Percentiles rank a stretch among this genome's conserved stretches.
phyloP scores from a whole-genome alignment of 345 rosid genomes.

The Linum tenue region DNA sequence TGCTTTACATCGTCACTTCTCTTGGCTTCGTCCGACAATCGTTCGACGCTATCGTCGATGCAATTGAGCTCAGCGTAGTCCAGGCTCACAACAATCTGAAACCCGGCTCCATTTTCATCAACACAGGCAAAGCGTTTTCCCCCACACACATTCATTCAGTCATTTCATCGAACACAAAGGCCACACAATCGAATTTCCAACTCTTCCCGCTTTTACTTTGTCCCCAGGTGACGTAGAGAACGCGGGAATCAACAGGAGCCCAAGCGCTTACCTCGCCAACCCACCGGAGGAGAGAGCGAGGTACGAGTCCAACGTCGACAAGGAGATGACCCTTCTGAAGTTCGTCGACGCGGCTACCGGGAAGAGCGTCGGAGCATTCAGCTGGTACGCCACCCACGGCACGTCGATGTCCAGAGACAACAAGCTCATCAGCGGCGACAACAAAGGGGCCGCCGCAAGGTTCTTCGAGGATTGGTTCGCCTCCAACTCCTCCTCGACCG shows the following conservation, averaged over 20 bases:
- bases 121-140: conserved; percentile 18
- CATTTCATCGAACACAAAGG: not conserved
- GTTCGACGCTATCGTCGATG: conserved; percentile 42
- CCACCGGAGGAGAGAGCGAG: conserved; percentile 40
- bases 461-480: conserved; percentile 50
- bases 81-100: conserved; percentile 45
- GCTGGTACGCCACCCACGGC: conserved; percentile 55
- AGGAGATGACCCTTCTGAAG: conserved; percentile 44
- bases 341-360: conserved; percentile 22
- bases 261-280: conserved; percentile 44
- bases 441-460: conserved; percentile 58
- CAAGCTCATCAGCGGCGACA: conserved; percentile 52
- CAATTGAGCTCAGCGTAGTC: conserved; percentile 38
- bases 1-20: conserved; percentile 39
- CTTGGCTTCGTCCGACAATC: conserved; percentile 47
- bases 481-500: conserved; percentile 13
- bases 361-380: conserved; percentile 40
- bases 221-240: conserved; percentile 35
- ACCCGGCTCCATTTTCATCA: conserved; percentile 38
- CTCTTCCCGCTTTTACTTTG: no score
- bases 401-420: conserved; percentile 54
- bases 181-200: not conserved
- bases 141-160: not conserved
- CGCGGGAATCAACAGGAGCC: conserved; percentile 52
- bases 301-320: conserved; percentile 36